phyloP scores from a whole-genome alignment of 1,139 yeast genomes.

The Candida pseudoviswanathii region DNA sequence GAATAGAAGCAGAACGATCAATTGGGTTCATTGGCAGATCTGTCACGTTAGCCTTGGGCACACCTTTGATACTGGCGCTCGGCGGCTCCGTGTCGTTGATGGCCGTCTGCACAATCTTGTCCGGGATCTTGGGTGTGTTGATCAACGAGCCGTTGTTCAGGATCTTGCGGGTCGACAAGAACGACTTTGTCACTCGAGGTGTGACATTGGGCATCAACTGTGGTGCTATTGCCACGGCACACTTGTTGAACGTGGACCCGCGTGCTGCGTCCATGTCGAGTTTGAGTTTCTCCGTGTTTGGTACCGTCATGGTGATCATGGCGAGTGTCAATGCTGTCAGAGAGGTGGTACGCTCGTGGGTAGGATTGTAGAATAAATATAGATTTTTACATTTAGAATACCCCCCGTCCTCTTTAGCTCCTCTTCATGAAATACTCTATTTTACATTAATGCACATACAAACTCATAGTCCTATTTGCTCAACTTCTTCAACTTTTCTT shows the following conservation, averaged over 20 bases:
- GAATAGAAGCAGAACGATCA: slow-evolving; percentile 60
- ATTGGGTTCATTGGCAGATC: slow-evolving; percentile 80
- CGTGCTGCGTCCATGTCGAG: slow-evolving; percentile 81
- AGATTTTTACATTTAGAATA: too few species aligned
- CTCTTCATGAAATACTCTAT: background rate
- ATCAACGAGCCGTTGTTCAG: slow-evolving; percentile 56
- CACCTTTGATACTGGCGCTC: slow-evolving; percentile 66
- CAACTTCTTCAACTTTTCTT: slow-evolving; percentile 51
- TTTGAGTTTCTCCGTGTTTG: slow-evolving; percentile 69
- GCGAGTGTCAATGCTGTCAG: slow-evolving; percentile 54
- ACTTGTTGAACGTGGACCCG: slow-evolving; percentile 66
- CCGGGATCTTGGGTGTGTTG: slow-evolving; percentile 77
- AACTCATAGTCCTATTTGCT: background rate
- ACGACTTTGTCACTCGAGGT: slow-evolving; percentile 77
- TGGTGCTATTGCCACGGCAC: slow-evolving; percentile 84
- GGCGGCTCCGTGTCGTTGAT: slow-evolving; percentile 72
- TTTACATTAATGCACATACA: too few species aligned
- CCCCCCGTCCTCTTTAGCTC: too few species aligned
- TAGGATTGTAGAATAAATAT: slow-evolving; percentile 22
- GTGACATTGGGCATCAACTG: slow-evolving; percentile 75
- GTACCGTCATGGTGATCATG: slow-evolving; percentile 70
- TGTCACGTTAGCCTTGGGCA: slow-evolving; percentile 79
- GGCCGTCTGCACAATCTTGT: slow-evolving; percentile 78
- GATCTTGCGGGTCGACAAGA: slow-evolving; percentile 53
- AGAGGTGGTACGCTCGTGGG: slow-evolving; percentile 30